Percentiles rank a stretch among this genome's conserved stretches.
Evolutionary conservation across 192 early-diverging fungal genomes (phyloP).

Genomic region (Gigaspora rosea): DNA sequence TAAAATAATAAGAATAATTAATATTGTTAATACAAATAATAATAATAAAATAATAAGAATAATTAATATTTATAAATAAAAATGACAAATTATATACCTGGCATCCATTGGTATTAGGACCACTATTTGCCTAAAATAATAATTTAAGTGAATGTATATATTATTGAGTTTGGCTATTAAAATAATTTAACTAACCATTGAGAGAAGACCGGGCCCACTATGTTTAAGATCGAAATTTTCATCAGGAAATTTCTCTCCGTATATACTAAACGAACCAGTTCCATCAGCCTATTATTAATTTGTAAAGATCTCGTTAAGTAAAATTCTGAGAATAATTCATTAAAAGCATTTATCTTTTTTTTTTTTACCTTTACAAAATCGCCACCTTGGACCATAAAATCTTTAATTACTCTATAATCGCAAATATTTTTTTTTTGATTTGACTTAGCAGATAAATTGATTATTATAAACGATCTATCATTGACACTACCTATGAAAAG

Average conservation of each 20-base stretch:
- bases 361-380: slow-evolving; percentile 77
- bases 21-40: background rate
- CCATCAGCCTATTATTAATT: slow-evolving; percentile 67
- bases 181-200: slow-evolving; percentile 64
- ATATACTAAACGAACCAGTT: slow-evolving; percentile 83
- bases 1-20: background rate
- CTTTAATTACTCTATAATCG: slow-evolving; percentile 73
- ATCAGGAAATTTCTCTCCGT: slow-evolving; percentile 76
- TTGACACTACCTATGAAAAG: slow-evolving; percentile 68
- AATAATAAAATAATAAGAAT: background rate
- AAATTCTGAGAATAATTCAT: background rate
- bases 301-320: background rate
- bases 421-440: background rate
- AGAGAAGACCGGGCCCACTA: slow-evolving; percentile 77
- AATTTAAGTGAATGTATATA: background rate
- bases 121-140: slow-evolving; percentile 70
- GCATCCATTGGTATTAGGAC: slow-evolving; percentile 85
- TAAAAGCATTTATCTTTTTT: background rate
- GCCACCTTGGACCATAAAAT: slow-evolving; percentile 93
- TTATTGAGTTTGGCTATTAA: too few relatives aligned
- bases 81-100: slow-evolving; percentile 50
- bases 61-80: background rate
- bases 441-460: background rate
- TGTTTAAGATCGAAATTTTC: slow-evolving; percentile 90
- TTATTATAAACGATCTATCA: background rate